These are phyloP conservation scores for Chloroidium sp. DNA, from an alignment of 163 green algal species.

Conservation along the genomic window DNA sequence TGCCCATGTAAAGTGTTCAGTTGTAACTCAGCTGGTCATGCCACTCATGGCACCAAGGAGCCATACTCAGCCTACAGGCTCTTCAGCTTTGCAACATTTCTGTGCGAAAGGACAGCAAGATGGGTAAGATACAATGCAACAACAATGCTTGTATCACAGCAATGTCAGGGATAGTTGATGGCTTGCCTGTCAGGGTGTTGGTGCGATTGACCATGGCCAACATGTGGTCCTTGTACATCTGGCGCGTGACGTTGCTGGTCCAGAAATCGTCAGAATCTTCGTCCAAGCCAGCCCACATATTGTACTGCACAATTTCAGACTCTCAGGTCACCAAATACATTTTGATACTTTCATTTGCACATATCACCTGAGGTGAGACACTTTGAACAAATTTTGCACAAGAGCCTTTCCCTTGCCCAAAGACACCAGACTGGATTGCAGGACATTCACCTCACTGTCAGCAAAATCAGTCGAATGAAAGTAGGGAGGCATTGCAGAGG, in stretches of 20 bases:
- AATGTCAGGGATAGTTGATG: neutral
- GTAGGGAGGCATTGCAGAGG: neutral
- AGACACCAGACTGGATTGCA: neutral
- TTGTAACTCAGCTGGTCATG: too few species aligned
- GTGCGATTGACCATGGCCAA: conserved; percentile 8
- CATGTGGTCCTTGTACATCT: conserved; percentile 31
- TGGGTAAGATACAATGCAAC: too few species aligned
- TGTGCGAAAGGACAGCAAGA: too few species aligned
- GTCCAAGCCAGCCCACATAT: conserved; percentile 14
- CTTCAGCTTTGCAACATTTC: too few species aligned
- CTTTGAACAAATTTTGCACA: too few species aligned
- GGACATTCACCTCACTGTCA: neutral
- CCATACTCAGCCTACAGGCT: too few species aligned
- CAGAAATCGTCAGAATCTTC: conserved; percentile 27
- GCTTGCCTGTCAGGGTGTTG: conserved; percentile 28
- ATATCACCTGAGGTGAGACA: too few species aligned
- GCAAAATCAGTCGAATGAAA: neutral
- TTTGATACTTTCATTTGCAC: neutral
- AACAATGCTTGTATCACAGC: too few species aligned
- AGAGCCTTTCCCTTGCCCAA: neutral
- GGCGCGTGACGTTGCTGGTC: conserved; percentile 15
- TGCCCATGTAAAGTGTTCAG: too few species aligned
- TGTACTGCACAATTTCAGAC: conserved; percentile 17
- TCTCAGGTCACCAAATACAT: neutral
- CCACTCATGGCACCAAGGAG: too few species aligned